Evolutionary conservation across 257 asterid genomes (phyloP).

Genomic region (Leptodermis oblonga): DNA sequence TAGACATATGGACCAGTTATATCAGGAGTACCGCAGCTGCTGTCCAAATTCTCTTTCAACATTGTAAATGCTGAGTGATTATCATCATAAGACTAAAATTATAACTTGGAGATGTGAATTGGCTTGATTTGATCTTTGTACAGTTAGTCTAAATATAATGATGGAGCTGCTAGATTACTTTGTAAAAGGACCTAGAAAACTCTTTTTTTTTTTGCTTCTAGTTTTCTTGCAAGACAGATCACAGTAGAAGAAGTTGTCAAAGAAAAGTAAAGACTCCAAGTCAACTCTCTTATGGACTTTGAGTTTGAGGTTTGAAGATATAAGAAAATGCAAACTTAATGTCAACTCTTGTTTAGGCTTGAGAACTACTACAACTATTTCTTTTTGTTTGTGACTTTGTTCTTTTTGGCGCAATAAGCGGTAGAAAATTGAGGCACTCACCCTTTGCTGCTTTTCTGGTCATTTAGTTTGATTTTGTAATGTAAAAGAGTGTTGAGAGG

Average conservation of each 20-base stretch:
- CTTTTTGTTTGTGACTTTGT: too few relatives aligned
- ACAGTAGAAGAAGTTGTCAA: too few relatives aligned
- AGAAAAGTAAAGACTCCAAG: background rate
- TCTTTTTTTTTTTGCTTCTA: background rate
- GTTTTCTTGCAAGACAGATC: background rate
- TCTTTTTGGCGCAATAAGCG: too few relatives aligned
- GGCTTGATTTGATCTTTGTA: background rate
- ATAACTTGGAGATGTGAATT: background rate
- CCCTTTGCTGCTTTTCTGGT: too few relatives aligned
- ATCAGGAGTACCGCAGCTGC: constrained; percentile 74
- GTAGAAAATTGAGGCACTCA: too few relatives aligned
- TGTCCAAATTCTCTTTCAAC: constrained; percentile 75
- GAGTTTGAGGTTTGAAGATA: too few relatives aligned
- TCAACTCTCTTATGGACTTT: background rate
- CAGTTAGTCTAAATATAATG: background rate
- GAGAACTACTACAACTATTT: too few relatives aligned
- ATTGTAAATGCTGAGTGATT: constrained; percentile 24
- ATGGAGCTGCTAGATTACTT: background rate
- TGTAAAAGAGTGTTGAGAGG: too few relatives aligned
- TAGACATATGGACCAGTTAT: constrained; percentile 68
- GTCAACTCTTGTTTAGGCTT: background rate
- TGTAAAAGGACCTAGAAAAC: too few relatives aligned
- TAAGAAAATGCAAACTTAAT: too few relatives aligned
- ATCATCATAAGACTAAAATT: background rate
- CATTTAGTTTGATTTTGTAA: too few relatives aligned